Conservation (phyloP, 2,329 filamentous ascomycete species). For the Botrytis elliptica region DNA sequence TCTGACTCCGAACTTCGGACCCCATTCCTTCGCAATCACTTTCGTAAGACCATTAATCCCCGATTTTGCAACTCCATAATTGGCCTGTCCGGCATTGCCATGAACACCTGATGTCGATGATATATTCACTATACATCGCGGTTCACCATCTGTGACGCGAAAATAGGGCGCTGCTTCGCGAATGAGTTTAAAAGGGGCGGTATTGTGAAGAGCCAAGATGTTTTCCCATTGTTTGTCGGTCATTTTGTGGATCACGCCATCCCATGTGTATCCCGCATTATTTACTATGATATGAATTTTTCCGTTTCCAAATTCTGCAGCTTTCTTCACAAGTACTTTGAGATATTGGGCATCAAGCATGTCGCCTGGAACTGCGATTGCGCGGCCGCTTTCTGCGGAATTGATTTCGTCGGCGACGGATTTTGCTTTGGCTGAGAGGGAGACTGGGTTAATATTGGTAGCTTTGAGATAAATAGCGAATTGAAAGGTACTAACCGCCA, state of each 20-base stretch:
- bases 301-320: conserved; percentile 77
- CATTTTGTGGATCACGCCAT: conserved; percentile 90
- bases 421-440: conserved; percentile 60
- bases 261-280: conserved; percentile 91
- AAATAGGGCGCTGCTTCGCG: conserved; percentile 82
- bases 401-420: conserved; percentile 71
- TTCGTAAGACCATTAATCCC: conserved; percentile 81
- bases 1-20: conserved; percentile 76
- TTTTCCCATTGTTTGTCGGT: conserved; percentile 90
- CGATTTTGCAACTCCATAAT: conserved; percentile 83
- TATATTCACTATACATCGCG: conserved; percentile 79
- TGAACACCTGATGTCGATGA: conserved; percentile 77
- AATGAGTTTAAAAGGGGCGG: conserved; percentile 81
- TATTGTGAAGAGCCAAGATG: conserved; percentile 79
- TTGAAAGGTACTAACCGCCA: conserved; percentile 48
- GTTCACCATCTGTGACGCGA: conserved; percentile 78
- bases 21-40: conserved; percentile 92
- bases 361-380: conserved; percentile 74
- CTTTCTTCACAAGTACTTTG: conserved; percentile 66
- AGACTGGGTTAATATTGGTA: conserved; percentile 20
- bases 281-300: conserved; percentile 93
- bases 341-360: conserved; percentile 71
- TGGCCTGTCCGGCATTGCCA: conserved; percentile 88
- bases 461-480: conserved; percentile 18
- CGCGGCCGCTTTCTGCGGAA: conserved; percentile 54